Conservation (phyloP, 257 asterid genomes). For the Jacaranda copaia region DNA sequence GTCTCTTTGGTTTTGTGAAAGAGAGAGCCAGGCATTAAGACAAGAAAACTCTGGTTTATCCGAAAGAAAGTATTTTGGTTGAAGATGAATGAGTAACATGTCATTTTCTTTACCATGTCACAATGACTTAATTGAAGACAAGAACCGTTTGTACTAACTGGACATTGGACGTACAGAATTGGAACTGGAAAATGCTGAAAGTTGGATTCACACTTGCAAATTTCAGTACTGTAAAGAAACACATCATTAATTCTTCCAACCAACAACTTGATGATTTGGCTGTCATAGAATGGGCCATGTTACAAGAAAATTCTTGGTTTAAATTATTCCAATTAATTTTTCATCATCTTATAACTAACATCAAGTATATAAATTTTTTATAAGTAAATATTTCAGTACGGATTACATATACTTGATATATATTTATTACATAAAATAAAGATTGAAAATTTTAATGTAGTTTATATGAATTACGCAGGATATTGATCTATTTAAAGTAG, state of each 20-base stretch:
- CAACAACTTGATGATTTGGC: constrained; percentile 35
- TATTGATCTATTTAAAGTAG: too few relatives aligned
- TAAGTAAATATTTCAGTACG: too few relatives aligned
- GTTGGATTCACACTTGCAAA: constrained; percentile 13
- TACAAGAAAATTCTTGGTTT: neutral
- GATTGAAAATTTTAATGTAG: too few relatives aligned
- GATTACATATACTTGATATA: too few relatives aligned
- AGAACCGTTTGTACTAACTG: neutral
- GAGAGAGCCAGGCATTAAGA: neutral
- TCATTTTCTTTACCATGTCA: constrained; percentile 35
- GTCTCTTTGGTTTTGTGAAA: neutral
- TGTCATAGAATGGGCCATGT: constrained; percentile 23
- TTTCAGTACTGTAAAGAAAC: constrained; percentile 2
- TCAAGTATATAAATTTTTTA: too few relatives aligned
- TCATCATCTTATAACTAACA: too few relatives aligned
- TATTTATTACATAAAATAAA: too few relatives aligned
- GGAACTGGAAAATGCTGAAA: neutral
- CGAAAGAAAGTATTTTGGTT: constrained; percentile 22
- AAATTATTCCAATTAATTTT: too few relatives aligned
- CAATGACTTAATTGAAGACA: neutral
- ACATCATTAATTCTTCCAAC: constrained; percentile 20
- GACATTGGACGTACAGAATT: constrained; percentile 3
- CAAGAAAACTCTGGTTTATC: constrained; percentile 31
- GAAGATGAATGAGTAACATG: constrained; percentile 30
- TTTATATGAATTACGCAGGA: too few relatives aligned